These are phyloP conservation scores for Verticillium nonalfalfae DNA, from an alignment of 2,329 filamentous ascomycete species.

Conservation along the genomic window DNA sequence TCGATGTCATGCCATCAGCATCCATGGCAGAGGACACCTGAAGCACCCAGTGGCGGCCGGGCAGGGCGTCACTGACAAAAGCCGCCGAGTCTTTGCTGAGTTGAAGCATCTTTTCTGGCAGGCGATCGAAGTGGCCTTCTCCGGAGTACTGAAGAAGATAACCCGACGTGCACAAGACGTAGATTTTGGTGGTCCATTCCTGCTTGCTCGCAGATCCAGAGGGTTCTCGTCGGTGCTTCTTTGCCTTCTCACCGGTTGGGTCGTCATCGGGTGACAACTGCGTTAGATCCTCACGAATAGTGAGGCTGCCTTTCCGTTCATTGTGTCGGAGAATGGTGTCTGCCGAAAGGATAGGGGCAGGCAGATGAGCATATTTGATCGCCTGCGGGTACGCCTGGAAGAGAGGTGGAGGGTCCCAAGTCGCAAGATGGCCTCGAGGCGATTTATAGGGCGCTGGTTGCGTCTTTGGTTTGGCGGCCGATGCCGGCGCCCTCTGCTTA, in stretches of 20 bases:
- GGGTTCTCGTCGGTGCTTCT: slow-evolving; percentile 10
- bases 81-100: slow-evolving; percentile 70
- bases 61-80: slow-evolving; percentile 74
- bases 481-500: slow-evolving; percentile 4
- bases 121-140: slow-evolving; percentile 62
- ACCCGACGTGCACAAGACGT: slow-evolving; percentile 64
- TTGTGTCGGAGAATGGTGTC: slow-evolving; percentile 63
- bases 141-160: slow-evolving; percentile 69
- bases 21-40: slow-evolving; percentile 65
- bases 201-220: slow-evolving; percentile 33
- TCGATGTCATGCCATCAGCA: slow-evolving; percentile 42
- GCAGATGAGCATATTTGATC: slow-evolving; percentile 65
- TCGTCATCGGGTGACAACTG: slow-evolving; percentile 20
- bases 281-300: slow-evolving; percentile 24
- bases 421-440: slow-evolving; percentile 25
- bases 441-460: slow-evolving; percentile 5
- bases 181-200: slow-evolving; percentile 67
- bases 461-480: slow-evolving; percentile 4
- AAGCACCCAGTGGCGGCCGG: slow-evolving; percentile 73
- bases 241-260: slow-evolving; percentile 15
- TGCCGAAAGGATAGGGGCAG: slow-evolving; percentile 59
- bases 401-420: slow-evolving; percentile 67
- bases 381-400: slow-evolving; percentile 86
- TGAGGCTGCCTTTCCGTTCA: slow-evolving; percentile 39
- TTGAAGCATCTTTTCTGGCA: slow-evolving; percentile 68